Conservation (phyloP, 352 stramenopile species). For the Lagenidium sp. region DNA sequence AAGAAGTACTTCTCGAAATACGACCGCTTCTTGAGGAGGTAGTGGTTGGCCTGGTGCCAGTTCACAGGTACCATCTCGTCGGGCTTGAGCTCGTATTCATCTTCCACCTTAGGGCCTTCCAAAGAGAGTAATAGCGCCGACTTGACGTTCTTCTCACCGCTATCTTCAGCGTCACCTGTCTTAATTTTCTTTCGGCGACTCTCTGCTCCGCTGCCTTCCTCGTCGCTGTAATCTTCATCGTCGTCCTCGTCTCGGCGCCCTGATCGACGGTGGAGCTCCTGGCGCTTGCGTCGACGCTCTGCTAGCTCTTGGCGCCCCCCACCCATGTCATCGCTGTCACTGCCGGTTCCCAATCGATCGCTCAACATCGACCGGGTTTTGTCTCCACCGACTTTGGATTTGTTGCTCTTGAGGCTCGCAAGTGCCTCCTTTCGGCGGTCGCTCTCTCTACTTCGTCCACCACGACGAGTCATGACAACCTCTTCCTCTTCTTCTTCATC, state of each 20-base stretch:
- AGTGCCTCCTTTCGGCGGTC: constrained; percentile 75
- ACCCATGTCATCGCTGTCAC: constrained; percentile 31
- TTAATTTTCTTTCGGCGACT: constrained; percentile 13
- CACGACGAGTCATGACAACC: constrained; percentile 32
- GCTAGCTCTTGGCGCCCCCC: constrained; percentile 42
- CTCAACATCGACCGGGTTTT: constrained; percentile 73
- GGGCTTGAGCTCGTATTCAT: constrained; percentile 26
- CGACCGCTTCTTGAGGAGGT: constrained; percentile 55
- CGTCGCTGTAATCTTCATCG: constrained; percentile 24
- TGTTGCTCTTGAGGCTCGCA: constrained; percentile 70
- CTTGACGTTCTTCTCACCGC: constrained; percentile 14
- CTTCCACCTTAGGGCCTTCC: constrained; percentile 28
- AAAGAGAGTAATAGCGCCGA: constrained; percentile 18
- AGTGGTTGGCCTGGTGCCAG: constrained; percentile 72
- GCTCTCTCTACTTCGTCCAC: constrained; percentile 46
- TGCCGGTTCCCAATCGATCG: constrained; percentile 56
- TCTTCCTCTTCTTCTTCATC: constrained; percentile 39
- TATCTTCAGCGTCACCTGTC: constrained; percentile 9
- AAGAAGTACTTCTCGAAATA: constrained; percentile 87
- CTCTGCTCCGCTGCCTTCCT: constrained; percentile 21
- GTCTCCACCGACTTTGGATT: constrained; percentile 40
- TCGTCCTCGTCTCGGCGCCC: constrained; percentile 17
- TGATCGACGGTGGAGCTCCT: constrained; percentile 53
- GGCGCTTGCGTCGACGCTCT: constrained; percentile 65
- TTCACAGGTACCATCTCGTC: constrained; percentile 67